A percentile compares a stretch with the other conserved stretches of the same genome.
Conservation (phyloP, 768 basidiomycete genomes). For the Serendipita sp. region DNA sequence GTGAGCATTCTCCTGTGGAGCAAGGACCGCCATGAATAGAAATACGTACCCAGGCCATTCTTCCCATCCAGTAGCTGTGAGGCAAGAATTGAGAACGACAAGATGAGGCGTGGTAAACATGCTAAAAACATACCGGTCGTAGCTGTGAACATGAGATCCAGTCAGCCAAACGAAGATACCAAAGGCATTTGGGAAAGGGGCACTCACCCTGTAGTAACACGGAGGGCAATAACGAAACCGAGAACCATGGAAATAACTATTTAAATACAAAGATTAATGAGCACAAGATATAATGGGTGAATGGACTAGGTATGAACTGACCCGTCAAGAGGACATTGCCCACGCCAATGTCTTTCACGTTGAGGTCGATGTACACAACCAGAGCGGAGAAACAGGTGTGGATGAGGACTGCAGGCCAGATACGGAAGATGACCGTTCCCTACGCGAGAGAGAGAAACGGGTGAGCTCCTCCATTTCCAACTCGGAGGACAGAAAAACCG, state of each 20-base stretch:
- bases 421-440: constrained; percentile 30
- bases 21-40: neutral
- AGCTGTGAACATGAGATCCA: constrained; percentile 20
- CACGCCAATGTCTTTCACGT: constrained; percentile 43
- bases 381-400: constrained; percentile 42
- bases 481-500: neutral
- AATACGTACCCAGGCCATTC: constrained; percentile 4
- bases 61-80: constrained; percentile 7
- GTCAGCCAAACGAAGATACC: neutral
- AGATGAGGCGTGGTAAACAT: neutral
- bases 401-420: constrained; percentile 51
- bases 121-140: constrained; percentile 45
- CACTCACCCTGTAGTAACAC: constrained; percentile 41
- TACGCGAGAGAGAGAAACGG: neutral
- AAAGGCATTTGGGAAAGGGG: neutral
- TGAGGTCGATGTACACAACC: constrained; percentile 34
- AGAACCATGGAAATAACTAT: constrained; percentile 34
- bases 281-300: neutral
- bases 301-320: neutral
- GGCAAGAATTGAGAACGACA: neutral
- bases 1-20: neutral
- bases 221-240: constrained; percentile 42
- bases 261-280: neutral
- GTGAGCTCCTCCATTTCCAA: neutral
- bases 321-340: constrained; percentile 22